Evolutionary conservation across 2,329 filamentous ascomycete genomes (phyloP).

Genomic region (Sarocladium strictum): DNA sequence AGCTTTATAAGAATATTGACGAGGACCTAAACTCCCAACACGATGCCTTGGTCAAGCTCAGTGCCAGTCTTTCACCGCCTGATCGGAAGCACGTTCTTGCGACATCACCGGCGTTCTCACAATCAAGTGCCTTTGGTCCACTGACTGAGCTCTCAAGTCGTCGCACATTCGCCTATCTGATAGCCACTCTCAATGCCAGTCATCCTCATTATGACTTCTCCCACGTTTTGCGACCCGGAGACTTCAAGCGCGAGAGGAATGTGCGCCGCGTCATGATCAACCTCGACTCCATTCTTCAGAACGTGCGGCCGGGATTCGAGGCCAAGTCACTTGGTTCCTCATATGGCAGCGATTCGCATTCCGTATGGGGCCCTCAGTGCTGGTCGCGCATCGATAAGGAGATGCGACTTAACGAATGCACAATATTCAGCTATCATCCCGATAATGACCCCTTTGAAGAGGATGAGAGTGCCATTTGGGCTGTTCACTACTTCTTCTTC

Average conservation of each 20-base stretch:
- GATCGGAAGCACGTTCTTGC: constrained; percentile 64
- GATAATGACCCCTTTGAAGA: constrained; percentile 87
- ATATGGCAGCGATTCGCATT: constrained; percentile 40
- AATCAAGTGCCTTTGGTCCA: constrained; percentile 86
- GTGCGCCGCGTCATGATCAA: constrained; percentile 77
- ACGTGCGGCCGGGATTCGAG: constrained; percentile 64
- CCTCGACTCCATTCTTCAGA: constrained; percentile 81
- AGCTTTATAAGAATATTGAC: constrained; percentile 93
- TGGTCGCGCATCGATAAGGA: constrained; percentile 92
- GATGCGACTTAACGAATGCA: constrained; percentile 86
- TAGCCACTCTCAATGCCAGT: constrained; percentile 92
- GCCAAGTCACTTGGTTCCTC: constrained; percentile 36
- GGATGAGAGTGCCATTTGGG: constrained; percentile 92
- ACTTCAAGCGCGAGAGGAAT: constrained; percentile 82
- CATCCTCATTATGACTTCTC: constrained; percentile 94
- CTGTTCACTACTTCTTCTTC: constrained; percentile 95
- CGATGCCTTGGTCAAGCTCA: constrained; percentile 78
- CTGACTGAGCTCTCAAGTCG: constrained; percentile 84
- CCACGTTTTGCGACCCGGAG: constrained; percentile 77
- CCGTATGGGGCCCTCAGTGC: constrained; percentile 81
- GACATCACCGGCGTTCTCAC: constrained; percentile 64
- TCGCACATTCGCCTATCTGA: constrained; percentile 90
- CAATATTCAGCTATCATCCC: constrained; percentile 83
- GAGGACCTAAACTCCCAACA: constrained; percentile 86
- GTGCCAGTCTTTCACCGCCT: constrained; percentile 80